Percentiles rank a stretch among this genome's conserved stretches.
Conservation (phyloP, 108 stramenopile genomes). For the Nitzschia inconspicua region DNA sequence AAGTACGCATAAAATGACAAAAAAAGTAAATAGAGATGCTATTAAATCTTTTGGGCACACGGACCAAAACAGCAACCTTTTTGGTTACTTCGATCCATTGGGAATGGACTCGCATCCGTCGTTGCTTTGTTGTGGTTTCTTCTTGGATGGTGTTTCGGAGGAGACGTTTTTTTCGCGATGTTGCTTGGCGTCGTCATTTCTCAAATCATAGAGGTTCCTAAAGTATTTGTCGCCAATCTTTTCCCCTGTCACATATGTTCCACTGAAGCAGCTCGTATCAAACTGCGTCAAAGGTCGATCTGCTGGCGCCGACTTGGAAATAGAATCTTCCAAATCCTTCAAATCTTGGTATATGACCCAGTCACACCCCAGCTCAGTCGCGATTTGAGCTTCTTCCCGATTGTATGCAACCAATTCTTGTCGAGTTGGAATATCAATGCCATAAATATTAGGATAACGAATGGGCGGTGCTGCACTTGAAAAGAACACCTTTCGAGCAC, state of each 20-base stretch:
- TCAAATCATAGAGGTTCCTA: conserved; percentile 55
- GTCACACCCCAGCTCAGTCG: conserved; percentile 88
- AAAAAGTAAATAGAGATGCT: no score
- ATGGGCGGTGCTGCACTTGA: conserved; percentile 96
- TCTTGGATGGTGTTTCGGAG: background rate
- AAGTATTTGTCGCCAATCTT: conserved; percentile 78
- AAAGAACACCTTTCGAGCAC: conserved; percentile 94
- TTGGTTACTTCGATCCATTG: no score
- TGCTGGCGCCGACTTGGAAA: conserved; percentile 27
- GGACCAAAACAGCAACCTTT: no score
- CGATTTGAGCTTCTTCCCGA: conserved; percentile 84
- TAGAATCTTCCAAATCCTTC: conserved; percentile 72
- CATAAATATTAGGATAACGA: conserved; percentile 98
- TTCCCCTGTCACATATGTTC: conserved; percentile 90
- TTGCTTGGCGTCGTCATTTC: conserved; percentile 78
- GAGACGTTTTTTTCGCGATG: conserved; percentile 15
- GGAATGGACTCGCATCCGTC: conserved; percentile 73
- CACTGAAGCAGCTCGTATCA: conserved; percentile 96
- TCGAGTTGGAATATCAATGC: conserved; percentile 97
- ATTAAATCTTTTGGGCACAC: no score
- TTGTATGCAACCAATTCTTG: conserved; percentile 94
- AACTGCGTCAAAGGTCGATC: conserved; percentile 43
- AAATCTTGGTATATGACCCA: conserved; percentile 85
- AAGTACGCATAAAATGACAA: conserved; percentile 49
- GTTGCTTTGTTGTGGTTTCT: conserved; percentile 52